phyloP scores from a whole-genome alignment of 2,329 filamentous ascomycete species.

The Monosporascus cannonballus region DNA sequence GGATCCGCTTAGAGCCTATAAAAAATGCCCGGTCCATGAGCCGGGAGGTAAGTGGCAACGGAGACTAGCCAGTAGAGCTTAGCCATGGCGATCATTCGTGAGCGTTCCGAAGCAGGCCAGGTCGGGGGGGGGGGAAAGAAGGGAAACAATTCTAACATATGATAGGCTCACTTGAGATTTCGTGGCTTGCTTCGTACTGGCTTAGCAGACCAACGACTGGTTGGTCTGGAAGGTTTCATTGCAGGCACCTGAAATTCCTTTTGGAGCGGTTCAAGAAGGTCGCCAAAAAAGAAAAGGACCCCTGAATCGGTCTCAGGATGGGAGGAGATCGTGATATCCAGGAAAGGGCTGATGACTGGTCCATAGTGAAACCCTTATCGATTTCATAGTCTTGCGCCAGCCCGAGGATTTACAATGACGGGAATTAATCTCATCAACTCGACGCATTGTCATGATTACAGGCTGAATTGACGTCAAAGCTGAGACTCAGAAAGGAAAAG shows the following conservation, averaged over 20 bases:
- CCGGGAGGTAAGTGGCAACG: slow-evolving; percentile 20
- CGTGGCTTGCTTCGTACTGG: slow-evolving; percentile 29
- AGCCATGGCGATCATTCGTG: slow-evolving; percentile 27
- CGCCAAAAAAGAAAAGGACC: no score
- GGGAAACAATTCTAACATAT: slow-evolving; percentile 8
- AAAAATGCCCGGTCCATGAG: slow-evolving; percentile 11
- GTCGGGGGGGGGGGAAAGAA: slow-evolving; percentile 11
- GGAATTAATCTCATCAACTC: background rate
- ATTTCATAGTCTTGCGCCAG: no score
- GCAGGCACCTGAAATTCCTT: no score
- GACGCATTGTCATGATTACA: background rate
- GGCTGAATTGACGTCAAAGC: background rate
- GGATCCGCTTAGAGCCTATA: slow-evolving; percentile 18
- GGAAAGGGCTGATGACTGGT: no score
- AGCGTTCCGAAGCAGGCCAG: slow-evolving; percentile 29
- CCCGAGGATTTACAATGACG: background rate
- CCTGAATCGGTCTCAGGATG: no score
- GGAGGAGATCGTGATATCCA: no score
- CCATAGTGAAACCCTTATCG: no score
- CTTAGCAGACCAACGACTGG: slow-evolving; percentile 16
- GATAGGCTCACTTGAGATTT: slow-evolving; percentile 24
- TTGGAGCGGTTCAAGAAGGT: no score
- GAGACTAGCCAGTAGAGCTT: slow-evolving; percentile 28
- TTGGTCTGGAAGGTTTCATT: slow-evolving; percentile 8
- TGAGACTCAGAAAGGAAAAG: background rate